Evolutionary conservation across 257 asterid genomes (phyloP).

Genomic region (Solanum sitiens): DNA sequence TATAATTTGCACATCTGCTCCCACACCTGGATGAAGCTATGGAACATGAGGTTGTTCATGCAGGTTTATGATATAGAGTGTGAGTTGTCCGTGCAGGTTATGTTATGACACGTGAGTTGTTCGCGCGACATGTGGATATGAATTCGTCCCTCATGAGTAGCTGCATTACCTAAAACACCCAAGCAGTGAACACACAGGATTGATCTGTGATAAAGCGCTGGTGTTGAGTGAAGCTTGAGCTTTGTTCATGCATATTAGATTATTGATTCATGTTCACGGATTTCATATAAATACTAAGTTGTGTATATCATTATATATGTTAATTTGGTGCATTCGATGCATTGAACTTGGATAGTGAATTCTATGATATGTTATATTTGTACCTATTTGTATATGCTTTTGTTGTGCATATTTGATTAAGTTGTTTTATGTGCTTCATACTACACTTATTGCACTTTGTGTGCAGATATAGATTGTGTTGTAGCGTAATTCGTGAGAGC

Average conservation of each 20-base stretch:
- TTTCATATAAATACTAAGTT: background rate
- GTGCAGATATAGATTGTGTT: background rate
- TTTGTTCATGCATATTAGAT: background rate
- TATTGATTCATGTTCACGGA: background rate
- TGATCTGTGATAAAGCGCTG: background rate
- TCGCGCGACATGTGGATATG: background rate
- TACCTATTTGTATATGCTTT: background rate
- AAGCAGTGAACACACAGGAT: background rate
- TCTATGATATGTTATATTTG: background rate
- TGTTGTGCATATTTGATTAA: background rate
- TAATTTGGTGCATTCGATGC: background rate
- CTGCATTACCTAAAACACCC: background rate
- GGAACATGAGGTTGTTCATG: background rate
- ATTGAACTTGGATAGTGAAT: background rate
- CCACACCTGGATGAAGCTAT: background rate
- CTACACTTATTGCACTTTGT: background rate
- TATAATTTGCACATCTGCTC: background rate
- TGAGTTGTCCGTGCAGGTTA: background rate
- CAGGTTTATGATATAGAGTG: background rate
- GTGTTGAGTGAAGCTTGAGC: background rate
- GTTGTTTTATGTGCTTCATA: background rate
- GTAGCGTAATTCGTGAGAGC: background rate
- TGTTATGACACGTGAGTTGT: background rate
- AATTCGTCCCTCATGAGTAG: background rate
- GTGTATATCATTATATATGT: background rate